A percentile compares a stretch with the other conserved stretches of the same genome.
These are phyloP conservation scores for Toxicodendron radicans DNA, from an alignment of 345 rosid species.

Conservation along the genomic window DNA sequence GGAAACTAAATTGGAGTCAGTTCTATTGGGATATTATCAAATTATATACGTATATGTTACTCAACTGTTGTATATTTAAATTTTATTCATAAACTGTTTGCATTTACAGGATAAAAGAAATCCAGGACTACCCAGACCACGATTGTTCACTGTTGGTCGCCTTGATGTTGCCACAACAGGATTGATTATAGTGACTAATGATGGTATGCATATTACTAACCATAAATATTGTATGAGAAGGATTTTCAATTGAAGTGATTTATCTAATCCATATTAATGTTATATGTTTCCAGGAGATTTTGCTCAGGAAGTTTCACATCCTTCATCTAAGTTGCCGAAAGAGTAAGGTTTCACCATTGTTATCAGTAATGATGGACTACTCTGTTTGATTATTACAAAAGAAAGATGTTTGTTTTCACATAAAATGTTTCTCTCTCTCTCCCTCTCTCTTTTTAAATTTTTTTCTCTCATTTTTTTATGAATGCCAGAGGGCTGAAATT, in stretches of 20 bases:
- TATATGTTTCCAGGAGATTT: constrained; percentile 65
- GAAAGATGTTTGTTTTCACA: neutral
- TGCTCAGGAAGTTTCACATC: constrained; percentile 84
- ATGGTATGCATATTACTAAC: constrained; percentile 45
- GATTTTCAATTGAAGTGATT: constrained; percentile 11
- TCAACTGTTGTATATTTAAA: neutral
- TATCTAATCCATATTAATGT: constrained; percentile 2
- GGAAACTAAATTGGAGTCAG: neutral
- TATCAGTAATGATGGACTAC: neutral
- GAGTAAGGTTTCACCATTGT: constrained; percentile 53
- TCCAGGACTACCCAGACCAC: constrained; percentile 76
- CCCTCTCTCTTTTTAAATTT: neutral
- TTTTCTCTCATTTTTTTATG: neutral
- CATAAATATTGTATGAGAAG: neutral
- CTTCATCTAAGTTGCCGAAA: constrained; percentile 78
- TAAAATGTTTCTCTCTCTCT: neutral
- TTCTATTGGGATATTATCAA: neutral
- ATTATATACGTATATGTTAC: too few relatives aligned
- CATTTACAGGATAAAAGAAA: constrained; percentile 57
- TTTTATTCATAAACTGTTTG: constrained; percentile 13
- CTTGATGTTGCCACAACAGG: constrained; percentile 97
- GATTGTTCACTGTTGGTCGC: constrained; percentile 94
- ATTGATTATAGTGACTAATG: constrained; percentile 81
- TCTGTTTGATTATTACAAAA: neutral
- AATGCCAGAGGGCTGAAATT: neutral